These are phyloP conservation scores for Barbatosphaeria neglecta DNA, from an alignment of 495 filamentous ascomycete species.

Conservation along the genomic window DNA sequence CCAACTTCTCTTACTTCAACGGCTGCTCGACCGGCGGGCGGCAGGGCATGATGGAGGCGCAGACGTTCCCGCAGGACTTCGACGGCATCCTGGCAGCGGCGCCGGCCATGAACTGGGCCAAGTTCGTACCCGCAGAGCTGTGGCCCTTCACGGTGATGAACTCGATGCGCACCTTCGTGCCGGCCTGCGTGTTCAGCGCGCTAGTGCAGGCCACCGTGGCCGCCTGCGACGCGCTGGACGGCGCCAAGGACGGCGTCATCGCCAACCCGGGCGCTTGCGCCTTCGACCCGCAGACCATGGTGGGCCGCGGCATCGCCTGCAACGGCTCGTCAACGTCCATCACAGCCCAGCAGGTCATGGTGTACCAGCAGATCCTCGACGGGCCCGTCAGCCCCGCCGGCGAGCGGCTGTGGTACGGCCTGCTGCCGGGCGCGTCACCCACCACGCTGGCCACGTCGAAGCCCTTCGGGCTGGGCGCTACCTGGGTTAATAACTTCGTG, in stretches of 20 bases:
- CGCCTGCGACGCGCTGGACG: constrained; percentile 28
- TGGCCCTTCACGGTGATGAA: constrained; percentile 19
- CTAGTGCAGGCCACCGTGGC: constrained; percentile 15
- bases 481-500: constrained; percentile 1
- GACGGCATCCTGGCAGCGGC: constrained; percentile 49
- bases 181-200: constrained; percentile 12
- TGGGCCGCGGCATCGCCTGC: constrained; percentile 15
- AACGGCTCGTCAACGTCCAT: constrained; percentile 22
- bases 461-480: constrained; percentile 3
- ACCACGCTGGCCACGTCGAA: background rate
- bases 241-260: constrained; percentile 26
- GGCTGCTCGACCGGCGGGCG: constrained; percentile 39
- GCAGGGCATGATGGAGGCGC: constrained; percentile 29
- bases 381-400: constrained; percentile 34
- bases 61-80: constrained; percentile 35
- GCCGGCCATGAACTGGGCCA: constrained; percentile 24
- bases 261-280: constrained; percentile 20
- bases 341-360: constrained; percentile 27
- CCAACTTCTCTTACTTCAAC: constrained; percentile 29
- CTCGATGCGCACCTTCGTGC: constrained; percentile 2
- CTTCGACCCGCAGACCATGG: constrained; percentile 20
- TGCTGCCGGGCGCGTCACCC: constrained; percentile 15
- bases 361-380: constrained; percentile 33
- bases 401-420: constrained; percentile 9
- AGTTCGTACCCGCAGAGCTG: constrained; percentile 8